Evolutionary conservation across 1,284 basidiomycete genomes (phyloP), one percentile per base, ranked within the genome.

Genomic region (Neonothopanus nambi): DNA sequence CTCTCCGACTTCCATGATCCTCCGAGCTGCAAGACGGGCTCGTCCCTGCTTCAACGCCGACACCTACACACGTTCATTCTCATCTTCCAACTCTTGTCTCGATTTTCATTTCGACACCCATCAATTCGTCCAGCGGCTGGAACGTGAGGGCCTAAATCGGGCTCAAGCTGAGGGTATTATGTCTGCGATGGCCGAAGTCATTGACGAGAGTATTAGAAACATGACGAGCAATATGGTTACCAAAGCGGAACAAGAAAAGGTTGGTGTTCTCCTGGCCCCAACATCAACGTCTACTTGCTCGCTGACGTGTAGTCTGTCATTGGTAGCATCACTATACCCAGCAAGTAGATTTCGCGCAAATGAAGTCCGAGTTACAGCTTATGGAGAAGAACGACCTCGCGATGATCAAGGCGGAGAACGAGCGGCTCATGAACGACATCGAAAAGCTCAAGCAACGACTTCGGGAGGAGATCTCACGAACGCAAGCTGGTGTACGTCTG

Each of bases 381-480:
- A 91, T 94, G 77, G 95, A 98, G 77, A 95, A 96, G 80, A 98
- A 98, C 65, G 96, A 99, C 67, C 82, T 98, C 49, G 89, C 94
- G 21, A 87, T 95, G 78, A 89, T 99, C 77, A 97, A 95, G 74
- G 87, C 92, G 40, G 94, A 96, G 74, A 98, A 93, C 65, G 96
- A 98, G 69, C 82, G 96, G 18, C 78, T 99, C 17, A 79, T 93
- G 64, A 81, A 85, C 30, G 96, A 99, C 66, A 88, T 98, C 49
- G 95, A 98, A 76, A 95, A 95, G 73, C 80, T 99, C 53, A 98
- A 98, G 75, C 95, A 97, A 70, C 82, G 93, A 15, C 75, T 99
- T 17, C 79, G 95, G 20, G 95, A 97, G 69, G 92, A 96, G 65
- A 89, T 98, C 56, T 91, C 88, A 3, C 81, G 91, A 23, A 98